Conservation (phyloP, 2,329 filamentous ascomycete species). For the Aspergillus ruber region DNA sequence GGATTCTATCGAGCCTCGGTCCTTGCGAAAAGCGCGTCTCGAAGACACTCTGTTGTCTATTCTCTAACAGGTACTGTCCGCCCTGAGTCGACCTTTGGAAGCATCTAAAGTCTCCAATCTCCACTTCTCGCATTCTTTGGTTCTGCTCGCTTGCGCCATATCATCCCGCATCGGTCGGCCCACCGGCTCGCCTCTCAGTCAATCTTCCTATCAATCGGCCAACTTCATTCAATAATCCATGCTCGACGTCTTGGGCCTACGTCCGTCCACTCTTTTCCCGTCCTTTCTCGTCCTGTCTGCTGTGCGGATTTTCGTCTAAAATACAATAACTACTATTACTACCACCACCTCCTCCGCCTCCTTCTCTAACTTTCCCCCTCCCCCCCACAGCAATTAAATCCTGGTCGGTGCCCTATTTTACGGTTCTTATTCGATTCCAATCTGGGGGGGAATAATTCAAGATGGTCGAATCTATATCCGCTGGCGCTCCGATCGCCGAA, state of each 20-base stretch:
- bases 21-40: too few relatives aligned
- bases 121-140: constrained; percentile 14
- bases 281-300: constrained; percentile 18
- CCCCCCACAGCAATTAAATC: neutral
- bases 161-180: constrained; percentile 21
- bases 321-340: constrained; percentile 9
- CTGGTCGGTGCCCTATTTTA: constrained; percentile 4
- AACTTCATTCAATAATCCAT: constrained; percentile 21
- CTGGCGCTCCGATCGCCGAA: constrained; percentile 54
- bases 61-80: too few relatives aligned
- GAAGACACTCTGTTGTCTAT: too few relatives aligned
- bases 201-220: neutral
- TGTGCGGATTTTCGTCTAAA: constrained; percentile 24
- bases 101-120: constrained; percentile 5
- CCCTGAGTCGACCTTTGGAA: neutral
- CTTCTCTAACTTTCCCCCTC: constrained; percentile 1
- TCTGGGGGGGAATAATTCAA: constrained; percentile 15
- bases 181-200: constrained; percentile 17
- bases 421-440: constrained; percentile 1
- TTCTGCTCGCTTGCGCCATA: constrained; percentile 19
- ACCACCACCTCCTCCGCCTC: constrained; percentile 11
- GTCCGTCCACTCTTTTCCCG: constrained; percentile 16
- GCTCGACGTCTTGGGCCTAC: constrained; percentile 22
- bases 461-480: constrained; percentile 32
- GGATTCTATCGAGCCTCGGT: too few relatives aligned